Evolutionary conservation across 1,284 basidiomycete species (phyloP).

Genomic region (Neonothopanus nambi): DNA sequence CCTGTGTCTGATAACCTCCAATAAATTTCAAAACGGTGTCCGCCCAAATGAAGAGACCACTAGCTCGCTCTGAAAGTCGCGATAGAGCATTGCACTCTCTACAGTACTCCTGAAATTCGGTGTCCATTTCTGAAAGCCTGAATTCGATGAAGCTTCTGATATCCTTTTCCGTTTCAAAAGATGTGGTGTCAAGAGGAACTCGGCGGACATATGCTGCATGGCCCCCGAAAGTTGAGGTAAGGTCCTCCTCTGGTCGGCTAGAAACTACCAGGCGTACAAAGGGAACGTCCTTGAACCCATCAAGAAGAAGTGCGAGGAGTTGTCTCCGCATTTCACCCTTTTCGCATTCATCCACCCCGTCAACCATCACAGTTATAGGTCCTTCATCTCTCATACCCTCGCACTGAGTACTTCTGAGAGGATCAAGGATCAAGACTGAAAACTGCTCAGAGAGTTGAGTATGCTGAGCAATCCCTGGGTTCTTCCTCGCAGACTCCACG

Average conservation of each 20-base stretch:
- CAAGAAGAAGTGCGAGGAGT: no score
- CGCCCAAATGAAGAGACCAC: constrained; percentile 13
- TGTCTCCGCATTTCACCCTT: no score
- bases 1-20: background rate
- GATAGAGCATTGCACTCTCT: background rate
- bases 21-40: background rate
- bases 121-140: background rate
- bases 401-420: background rate
- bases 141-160: constrained; percentile 1
- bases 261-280: no score
- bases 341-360: no score
- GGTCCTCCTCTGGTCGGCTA: no score
- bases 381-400: constrained; percentile 2
- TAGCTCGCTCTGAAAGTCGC: no score
- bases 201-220: background rate
- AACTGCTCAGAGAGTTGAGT: background rate
- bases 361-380: no score
- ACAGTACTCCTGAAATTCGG: background rate
- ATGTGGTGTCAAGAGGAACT: constrained; percentile 6
- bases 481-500: background rate
- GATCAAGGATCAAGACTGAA: background rate
- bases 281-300: no score
- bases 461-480: background rate
- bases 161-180: background rate
- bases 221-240: background rate